Conservation (phyloP, 2,329 filamentous ascomycete species). For the Teratosphaeria epicoccoides region DNA sequence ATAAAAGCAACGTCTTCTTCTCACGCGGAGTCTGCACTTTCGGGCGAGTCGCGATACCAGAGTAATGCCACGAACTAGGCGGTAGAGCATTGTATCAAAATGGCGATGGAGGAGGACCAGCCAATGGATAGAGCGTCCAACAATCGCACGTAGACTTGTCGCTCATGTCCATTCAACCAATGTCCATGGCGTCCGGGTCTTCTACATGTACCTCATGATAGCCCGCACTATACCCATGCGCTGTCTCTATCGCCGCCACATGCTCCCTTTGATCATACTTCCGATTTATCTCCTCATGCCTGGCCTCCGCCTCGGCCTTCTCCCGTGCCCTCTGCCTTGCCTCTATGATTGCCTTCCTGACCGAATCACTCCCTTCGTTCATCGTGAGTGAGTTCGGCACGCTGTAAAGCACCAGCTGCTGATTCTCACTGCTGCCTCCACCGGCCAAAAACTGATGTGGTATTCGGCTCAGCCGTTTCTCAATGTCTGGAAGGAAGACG, state of each 20-base stretch:
- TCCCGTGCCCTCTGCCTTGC: slow-evolving; percentile 58
- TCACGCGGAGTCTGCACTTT: no score
- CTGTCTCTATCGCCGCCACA: slow-evolving; percentile 19
- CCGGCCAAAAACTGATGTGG: slow-evolving; percentile 56
- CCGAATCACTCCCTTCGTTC: slow-evolving; percentile 59
- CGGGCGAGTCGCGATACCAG: no score
- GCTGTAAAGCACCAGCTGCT: slow-evolving; percentile 68
- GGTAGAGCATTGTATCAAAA: no score
- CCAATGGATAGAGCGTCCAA: no score
- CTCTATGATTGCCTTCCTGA: slow-evolving; percentile 75
- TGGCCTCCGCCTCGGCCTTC: slow-evolving; percentile 24
- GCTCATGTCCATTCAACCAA: slow-evolving; percentile 5
- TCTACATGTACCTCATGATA: slow-evolving; percentile 19
- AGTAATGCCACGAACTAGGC: no score
- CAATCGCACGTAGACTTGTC: no score
- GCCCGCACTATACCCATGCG: slow-evolving; percentile 23
- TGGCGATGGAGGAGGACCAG: not conserved
- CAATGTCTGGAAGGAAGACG: slow-evolving; percentile 75
- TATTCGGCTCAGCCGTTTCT: slow-evolving; percentile 63
- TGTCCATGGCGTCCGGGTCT: slow-evolving; percentile 14
- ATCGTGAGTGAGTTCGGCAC: slow-evolving; percentile 68
- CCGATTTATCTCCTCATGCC: slow-evolving; percentile 24
- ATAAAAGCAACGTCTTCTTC: no score
- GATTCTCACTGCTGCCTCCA: slow-evolving; percentile 45
- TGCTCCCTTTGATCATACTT: slow-evolving; percentile 16